Evolutionary conservation across 2,329 filamentous ascomycete species (phyloP).

Genomic region (Neurospora sp.): DNA sequence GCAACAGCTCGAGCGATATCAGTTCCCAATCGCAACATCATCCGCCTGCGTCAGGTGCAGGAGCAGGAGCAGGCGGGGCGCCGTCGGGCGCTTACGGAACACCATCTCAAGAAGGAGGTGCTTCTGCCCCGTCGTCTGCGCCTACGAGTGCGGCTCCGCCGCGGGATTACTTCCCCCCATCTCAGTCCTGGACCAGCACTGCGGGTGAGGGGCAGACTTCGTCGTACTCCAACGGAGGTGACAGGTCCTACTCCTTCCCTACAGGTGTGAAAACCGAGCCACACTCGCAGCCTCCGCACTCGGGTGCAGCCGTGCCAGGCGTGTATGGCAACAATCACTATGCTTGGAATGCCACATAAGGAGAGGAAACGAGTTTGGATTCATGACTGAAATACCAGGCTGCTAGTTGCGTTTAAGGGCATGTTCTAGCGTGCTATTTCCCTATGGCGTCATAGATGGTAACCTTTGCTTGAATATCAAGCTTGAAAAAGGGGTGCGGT

Average conservation of each 20-base stretch:
- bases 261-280: conserved; percentile 25
- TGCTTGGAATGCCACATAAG: conserved; percentile 44
- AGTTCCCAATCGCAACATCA: conserved; percentile 25
- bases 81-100: conserved; percentile 1
- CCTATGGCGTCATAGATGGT: neutral
- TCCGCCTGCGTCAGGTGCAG: conserved; percentile 3
- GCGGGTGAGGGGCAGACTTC: conserved; percentile 35
- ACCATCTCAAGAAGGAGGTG: neutral
- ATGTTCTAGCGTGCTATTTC: neutral
- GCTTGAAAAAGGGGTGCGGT: neutral
- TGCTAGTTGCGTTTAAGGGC: neutral
- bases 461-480: neutral
- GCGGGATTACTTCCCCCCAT: conserved; percentile 43
- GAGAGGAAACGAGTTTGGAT: neutral
- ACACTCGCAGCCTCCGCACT: conserved; percentile 21
- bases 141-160: conserved; percentile 21
- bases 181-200: conserved; percentile 42
- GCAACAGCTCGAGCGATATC: conserved; percentile 14
- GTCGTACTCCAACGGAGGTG: conserved; percentile 36
- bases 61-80: neutral
- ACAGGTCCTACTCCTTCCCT: conserved; percentile 38
- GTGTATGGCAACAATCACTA: conserved; percentile 43
- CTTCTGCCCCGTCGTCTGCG: conserved; percentile 12
- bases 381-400: neutral
- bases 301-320: conserved; percentile 25